Evolutionary conservation across 2,329 filamentous ascomycete species (phyloP), one percentile per base, ranked within the genome.

Genomic region (Fusarium tanahbumbuense): DNA sequence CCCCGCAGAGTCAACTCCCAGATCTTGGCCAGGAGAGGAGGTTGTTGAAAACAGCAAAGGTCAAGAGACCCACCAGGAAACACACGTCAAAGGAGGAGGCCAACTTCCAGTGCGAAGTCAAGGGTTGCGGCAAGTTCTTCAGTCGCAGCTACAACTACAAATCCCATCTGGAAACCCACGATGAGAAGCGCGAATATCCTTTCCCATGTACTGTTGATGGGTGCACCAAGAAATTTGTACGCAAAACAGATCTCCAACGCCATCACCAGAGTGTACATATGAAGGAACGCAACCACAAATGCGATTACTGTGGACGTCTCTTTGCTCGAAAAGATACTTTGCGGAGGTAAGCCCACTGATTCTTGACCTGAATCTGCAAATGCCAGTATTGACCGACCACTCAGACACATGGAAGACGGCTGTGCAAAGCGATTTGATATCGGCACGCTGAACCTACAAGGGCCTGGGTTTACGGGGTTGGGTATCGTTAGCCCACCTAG

Each of bases 81-180:
- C 83, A 86, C 72, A 91, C 88, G 4, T 89, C 89, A 20, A 87
- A 86, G 61, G 90, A 91, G 68, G 90, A 92, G 72, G 91, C 91
- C 57, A 92, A 89, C 72, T 91, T 88, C 78, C 85, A 87, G 68
- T 97, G 94, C 76, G 83, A 85, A 57, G 83, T 89, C 37, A 85
- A 89, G 62, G 84, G 89, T 3, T 97, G 94, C 76, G 90, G 91
- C 9, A 93, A 91, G 78, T 86, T 91, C 18, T 97, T 97, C 78
- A 93, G 92, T 70, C 86, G 94, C 67, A 91, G 89, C 74, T 97
- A 95, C 82, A 97, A 97, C 80, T 93, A 91, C 81, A 94, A 92
- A 76, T 92, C 93, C 30, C 94, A 97, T 78, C 87, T 94, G 85
- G 91, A 94, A 76, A 94, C 90, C 2, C 94, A 97, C 76, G 89